Evolutionary conservation across 2,329 filamentous ascomycete species (phyloP), one percentile per base, ranked within the genome.

Genomic region (Cladosporium sp.): DNA sequence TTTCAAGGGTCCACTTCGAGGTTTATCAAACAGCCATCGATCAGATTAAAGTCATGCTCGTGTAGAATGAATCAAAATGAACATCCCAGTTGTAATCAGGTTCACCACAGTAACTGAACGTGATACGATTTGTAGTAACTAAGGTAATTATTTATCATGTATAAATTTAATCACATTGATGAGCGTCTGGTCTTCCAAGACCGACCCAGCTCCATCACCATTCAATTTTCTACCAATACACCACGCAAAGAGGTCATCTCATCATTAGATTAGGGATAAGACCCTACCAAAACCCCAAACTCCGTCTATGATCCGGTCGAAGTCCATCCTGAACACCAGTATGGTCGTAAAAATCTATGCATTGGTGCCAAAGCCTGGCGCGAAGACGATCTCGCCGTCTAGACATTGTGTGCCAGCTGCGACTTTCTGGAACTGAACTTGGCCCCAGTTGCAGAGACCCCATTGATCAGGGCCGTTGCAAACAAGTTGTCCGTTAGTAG

Each of bases 371-470:
- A 63, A 63, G 32, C 60, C 60, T 8, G 32, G 23, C 13, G 49
- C 60, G 26, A 63, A 63, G 43, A 71, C 66, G 16, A 71, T 69
- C 65, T 65, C 60, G 2, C 69, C 69, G 30, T 68, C 63, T 23
- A 64, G 49, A 70, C 81, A 82, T 1, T 74, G 75, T 3, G 80
- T 82, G 25, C 80, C 81, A 18, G 75, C 72, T 6, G 80, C 79
- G 11, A 82, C 79, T 10, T 69, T 68, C 70, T 79, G 76, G 70
- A 73, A 81, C 16, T 78, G 66, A 1, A 81, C 76, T 2, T 70
- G 66, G 58, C 79, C 80, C 63, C 76, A 75, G 70, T 81, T 79
- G 76, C 80, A 82, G 57, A 82, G 71, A 28, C 79, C 80, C 63
- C 79, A 81, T 56, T 79, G 71, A 14, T 65, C 69, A 2, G 75